phyloP scores from a whole-genome alignment of 805 yeast genomes.

The Ogataea ganodermae region DNA sequence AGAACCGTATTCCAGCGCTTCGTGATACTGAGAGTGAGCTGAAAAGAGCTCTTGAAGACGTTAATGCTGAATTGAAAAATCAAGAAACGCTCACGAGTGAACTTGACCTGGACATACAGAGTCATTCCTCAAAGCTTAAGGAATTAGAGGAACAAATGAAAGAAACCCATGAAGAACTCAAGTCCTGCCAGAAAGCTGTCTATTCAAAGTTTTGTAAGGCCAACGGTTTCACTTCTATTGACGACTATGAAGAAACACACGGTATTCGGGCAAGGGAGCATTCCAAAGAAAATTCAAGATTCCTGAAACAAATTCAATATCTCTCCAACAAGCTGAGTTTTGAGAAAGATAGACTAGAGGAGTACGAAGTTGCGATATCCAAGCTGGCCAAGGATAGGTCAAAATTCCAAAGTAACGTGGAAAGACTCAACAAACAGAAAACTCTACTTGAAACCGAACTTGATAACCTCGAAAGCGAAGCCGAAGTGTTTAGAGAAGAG shows the following conservation, averaged over 20 bases:
- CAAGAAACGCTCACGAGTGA: conserved; percentile 36
- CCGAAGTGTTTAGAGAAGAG: conserved; percentile 41
- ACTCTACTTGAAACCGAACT: conserved; percentile 35
- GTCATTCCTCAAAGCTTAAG: conserved; percentile 29
- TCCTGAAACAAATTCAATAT: conserved; percentile 59
- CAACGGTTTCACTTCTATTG: conserved; percentile 55
- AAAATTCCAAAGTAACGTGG: conserved; percentile 38
- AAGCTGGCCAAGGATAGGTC: conserved; percentile 44
- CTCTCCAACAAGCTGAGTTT: conserved; percentile 63
- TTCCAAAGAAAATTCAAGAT: conserved; percentile 61
- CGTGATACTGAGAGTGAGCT: conserved; percentile 31
- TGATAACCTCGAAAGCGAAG: conserved; percentile 42
- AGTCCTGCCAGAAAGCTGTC: conserved; percentile 43
- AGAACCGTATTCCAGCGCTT: conserved; percentile 34
- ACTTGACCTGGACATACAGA: conserved; percentile 24
- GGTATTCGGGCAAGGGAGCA: conserved; percentile 59
- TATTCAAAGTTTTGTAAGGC: conserved; percentile 56
- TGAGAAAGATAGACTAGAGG: conserved; percentile 60
- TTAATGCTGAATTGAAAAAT: conserved; percentile 50
- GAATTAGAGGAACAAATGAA: conserved; percentile 33
- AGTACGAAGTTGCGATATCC: conserved; percentile 48
- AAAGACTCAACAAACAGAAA: conserved; percentile 37
- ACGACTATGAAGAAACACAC: conserved; percentile 70
- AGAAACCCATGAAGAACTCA: conserved; percentile 17
- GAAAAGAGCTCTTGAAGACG: conserved; percentile 33